Conservation (phyloP, 805 yeast genomes). For the Starmerella etchellsii region DNA sequence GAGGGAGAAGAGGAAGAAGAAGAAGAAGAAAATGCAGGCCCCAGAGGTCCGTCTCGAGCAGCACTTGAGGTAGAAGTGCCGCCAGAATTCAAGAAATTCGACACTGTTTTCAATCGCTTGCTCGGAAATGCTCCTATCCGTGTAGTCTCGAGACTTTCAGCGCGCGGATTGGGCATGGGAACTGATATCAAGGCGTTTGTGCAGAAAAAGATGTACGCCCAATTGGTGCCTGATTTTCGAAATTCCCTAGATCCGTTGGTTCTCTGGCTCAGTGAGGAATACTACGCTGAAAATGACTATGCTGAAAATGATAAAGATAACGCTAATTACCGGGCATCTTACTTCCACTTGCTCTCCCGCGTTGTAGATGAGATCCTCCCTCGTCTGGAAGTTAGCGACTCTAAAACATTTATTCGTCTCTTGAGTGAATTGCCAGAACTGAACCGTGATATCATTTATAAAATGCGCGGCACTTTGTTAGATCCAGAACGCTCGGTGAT, state of each 20-base stretch:
- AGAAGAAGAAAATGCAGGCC: conserved; percentile 22
- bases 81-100: conserved; percentile 5
- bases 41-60: conserved; percentile 13
- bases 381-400: conserved; percentile 66
- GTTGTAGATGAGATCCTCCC: conserved; percentile 72
- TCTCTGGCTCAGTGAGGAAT: conserved; percentile 93
- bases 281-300: conserved; percentile 90
- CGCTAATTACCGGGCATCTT: conserved; percentile 45
- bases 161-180: conserved; percentile 50
- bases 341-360: conserved; percentile 55
- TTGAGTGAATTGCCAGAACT: conserved; percentile 79
- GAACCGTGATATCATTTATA: conserved; percentile 45
- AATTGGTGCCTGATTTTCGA: conserved; percentile 61
- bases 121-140: conserved; percentile 14
- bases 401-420: conserved; percentile 67
- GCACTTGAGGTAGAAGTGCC: conserved; percentile 17
- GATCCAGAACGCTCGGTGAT: conserved; percentile 74
- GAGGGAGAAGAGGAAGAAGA: not conserved
- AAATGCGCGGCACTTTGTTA: conserved; percentile 58
- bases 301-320: conserved; percentile 66
- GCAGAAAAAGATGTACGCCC: conserved; percentile 57
- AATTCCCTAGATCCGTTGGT: conserved; percentile 60
- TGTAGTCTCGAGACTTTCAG: conserved; percentile 15
- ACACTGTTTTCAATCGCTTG: conserved; percentile 10
- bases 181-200: conserved; percentile 36